These are phyloP conservation scores for Linnemannia schmuckeri DNA, from an alignment of 192 early-diverging fungal genomes.

Conservation along the genomic window DNA sequence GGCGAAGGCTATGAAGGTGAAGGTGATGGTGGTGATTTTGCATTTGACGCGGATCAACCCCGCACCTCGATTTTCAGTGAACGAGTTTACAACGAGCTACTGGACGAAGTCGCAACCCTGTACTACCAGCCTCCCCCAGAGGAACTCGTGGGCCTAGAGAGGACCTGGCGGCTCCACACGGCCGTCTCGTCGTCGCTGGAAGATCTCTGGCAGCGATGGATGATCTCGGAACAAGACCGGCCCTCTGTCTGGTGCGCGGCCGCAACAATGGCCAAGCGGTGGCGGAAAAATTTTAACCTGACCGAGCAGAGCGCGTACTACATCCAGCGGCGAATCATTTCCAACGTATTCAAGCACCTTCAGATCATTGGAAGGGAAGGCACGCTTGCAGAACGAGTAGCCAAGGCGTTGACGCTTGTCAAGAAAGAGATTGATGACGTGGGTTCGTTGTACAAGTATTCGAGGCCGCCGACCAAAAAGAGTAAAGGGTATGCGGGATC, in stretches of 20 bases:
- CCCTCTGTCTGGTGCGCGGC: background rate
- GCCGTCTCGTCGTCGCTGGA: background rate
- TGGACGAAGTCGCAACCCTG: background rate
- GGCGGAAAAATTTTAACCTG: background rate
- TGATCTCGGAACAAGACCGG: background rate
- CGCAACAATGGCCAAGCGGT: background rate
- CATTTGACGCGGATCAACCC: background rate
- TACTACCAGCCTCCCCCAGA: background rate
- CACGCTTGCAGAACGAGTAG: background rate
- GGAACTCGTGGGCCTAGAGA: background rate
- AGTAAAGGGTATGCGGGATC: background rate
- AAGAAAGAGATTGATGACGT: background rate
- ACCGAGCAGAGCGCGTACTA: background rate
- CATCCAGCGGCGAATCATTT: background rate
- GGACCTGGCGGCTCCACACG: background rate
- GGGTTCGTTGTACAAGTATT: background rate
- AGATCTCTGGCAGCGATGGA: constrained; percentile 2
- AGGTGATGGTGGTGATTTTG: background rate
- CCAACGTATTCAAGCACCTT: background rate
- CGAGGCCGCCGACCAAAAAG: background rate
- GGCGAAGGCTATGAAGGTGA: background rate
- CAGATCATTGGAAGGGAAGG: background rate
- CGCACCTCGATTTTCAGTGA: background rate
- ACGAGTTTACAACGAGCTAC: background rate
- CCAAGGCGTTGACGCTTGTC: background rate